Conservation (phyloP, 306 rosid genomes). For the Rosa multiflora region DNA sequence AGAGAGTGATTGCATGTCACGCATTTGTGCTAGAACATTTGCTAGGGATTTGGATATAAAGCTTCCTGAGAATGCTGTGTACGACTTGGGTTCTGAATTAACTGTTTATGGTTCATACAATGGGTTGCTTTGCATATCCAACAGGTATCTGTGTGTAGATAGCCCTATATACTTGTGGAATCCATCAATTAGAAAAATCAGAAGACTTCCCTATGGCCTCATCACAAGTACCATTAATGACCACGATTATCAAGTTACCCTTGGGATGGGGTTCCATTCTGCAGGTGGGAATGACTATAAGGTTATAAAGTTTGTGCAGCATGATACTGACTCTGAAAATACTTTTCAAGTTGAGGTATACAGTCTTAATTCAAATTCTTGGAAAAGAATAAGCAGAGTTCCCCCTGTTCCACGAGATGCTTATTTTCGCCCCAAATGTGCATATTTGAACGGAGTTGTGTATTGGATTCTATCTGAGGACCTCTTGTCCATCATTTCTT, state of each 20-base stretch:
- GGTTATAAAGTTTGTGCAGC: neutral
- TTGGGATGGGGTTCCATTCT: neutral
- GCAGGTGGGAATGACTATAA: neutral
- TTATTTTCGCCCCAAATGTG: neutral
- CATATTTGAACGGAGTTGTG: constrained; percentile 2
- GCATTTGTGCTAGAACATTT: neutral
- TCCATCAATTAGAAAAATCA: neutral
- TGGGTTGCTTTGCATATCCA: neutral
- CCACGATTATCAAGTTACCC: neutral
- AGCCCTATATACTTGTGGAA: neutral
- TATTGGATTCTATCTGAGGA: neutral
- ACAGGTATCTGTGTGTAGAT: neutral
- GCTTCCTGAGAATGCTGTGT: neutral
- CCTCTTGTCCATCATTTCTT: neutral
- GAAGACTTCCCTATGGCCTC: neutral
- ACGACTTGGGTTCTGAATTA: neutral
- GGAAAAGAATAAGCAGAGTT: neutral
- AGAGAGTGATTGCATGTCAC: neutral
- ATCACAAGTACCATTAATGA: neutral
- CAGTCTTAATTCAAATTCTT: neutral
- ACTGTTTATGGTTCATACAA: neutral
- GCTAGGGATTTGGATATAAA: neutral
- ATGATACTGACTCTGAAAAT: no score
- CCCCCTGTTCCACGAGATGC: neutral
- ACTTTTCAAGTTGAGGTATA: neutral